Evolutionary conservation across 495 filamentous ascomycete species (phyloP).

Genomic region (Penicillium silybi): DNA sequence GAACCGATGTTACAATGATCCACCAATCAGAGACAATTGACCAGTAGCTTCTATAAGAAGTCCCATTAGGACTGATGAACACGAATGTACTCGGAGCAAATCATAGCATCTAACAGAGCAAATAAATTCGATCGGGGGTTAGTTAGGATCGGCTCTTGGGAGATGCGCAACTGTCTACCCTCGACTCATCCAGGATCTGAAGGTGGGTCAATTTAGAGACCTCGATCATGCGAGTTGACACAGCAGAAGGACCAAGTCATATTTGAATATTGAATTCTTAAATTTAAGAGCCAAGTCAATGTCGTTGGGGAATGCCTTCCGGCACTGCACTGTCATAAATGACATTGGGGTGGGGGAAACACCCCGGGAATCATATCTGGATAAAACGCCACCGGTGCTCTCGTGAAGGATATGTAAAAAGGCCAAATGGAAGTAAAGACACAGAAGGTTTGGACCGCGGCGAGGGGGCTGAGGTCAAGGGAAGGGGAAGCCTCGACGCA

Average conservation of each 20-base stretch:
- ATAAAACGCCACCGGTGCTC: constrained; percentile 22
- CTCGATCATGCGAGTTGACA: too few relatives aligned
- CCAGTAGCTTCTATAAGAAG: not conserved
- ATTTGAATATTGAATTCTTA: constrained; percentile 7
- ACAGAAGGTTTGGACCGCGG: constrained; percentile 19
- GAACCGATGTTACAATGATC: not conserved
- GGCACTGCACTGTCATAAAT: constrained; percentile 26
- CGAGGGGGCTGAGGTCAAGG: not conserved
- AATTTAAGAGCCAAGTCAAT: constrained; percentile 7
- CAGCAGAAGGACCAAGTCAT: not conserved
- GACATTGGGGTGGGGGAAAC: constrained; percentile 15
- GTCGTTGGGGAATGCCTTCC: constrained; percentile 12
- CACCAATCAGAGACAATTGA: constrained; percentile 15
- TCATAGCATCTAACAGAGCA: too few relatives aligned
- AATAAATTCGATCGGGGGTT: too few relatives aligned
- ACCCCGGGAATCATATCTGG: constrained; percentile 23
- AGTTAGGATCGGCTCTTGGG: too few relatives aligned
- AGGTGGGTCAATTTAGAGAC: too few relatives aligned
- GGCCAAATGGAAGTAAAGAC: constrained; percentile 12
- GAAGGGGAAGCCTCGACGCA: constrained; percentile 10
- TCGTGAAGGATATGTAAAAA: constrained; percentile 22
- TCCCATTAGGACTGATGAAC: not conserved
- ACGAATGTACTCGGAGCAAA: not conserved
- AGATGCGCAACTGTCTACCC: too few relatives aligned
- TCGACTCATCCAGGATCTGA: too few relatives aligned